Evolutionary conservation across 306 rosid genomes (phyloP), one percentile per base, ranked within the genome.

Genomic region (Ochetophila trinervis): DNA sequence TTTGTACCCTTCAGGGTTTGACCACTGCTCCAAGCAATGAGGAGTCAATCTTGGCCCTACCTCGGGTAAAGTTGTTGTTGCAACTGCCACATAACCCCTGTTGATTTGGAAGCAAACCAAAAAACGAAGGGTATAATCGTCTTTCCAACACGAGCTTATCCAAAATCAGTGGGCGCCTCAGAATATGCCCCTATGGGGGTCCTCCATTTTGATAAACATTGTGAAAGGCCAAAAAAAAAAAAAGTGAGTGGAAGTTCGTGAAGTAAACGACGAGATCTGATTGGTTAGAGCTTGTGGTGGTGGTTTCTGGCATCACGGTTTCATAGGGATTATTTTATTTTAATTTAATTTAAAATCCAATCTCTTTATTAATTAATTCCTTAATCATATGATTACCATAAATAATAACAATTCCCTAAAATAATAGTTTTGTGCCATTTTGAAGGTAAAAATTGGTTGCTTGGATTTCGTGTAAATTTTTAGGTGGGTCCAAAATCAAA

Each of bases 121-220:
- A 2, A 19, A 40, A 10, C 37, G 17, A 37, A 69, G 82, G 91
- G 32, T 2, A 74, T 0, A 60, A 48, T 57, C 6, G 93, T 79
- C 85, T 72, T 79, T 80, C 6, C 5, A 17, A 3, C 0, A 18
- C 24, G 32, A 79, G 68, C 88, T 87, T 91, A 91, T 83, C 95
- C 87, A 57, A 48, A 65, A 80, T 40, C 63, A 1, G 74, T 60
- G 81, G 77, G 78, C 68, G 5, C 70, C 66, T 15, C 15, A 23
- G 81, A 81, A 80, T 63, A 68, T 76, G 90, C 86, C 78, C 69
- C 71, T 49, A 35, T 23, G 35, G 74, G 53, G 63, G 9, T 50
- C 57, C 10, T 68, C 12, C 62, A 5, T 60, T 67, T 65, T 50
- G 32, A 62, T 35, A 35, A 18, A 50, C 11, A 37, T 4, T 57